These are phyloP conservation scores for Calonectria honghensis DNA, from an alignment of 2,329 filamentous ascomycete genomes.

Conservation along the genomic window DNA sequence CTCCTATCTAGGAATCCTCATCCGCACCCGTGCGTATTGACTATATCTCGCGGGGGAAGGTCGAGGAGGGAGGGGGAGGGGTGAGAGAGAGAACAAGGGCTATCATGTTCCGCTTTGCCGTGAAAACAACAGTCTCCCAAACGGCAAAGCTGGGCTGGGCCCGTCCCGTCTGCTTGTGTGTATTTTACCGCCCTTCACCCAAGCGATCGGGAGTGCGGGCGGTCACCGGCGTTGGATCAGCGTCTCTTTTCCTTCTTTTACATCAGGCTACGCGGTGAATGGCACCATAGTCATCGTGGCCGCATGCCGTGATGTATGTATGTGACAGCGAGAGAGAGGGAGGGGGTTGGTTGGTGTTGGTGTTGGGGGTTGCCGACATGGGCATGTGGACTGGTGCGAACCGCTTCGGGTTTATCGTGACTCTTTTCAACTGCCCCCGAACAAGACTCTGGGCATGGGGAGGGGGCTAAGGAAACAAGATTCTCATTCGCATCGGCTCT, in stretches of 20 bases:
- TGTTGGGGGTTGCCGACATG: background rate
- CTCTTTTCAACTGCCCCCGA: conserved; percentile 10
- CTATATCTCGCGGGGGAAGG: conserved; percentile 9
- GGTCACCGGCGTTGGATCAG: conserved; percentile 17
- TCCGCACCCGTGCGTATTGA: background rate
- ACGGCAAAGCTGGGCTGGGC: background rate
- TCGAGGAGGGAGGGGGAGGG: background rate
- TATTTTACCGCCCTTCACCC: conserved; percentile 26
- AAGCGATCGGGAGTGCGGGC: conserved; percentile 19
- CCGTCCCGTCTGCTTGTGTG: background rate
- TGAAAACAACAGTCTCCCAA: background rate
- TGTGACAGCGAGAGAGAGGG: conserved; percentile 17
- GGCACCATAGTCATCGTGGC: conserved; percentile 18
- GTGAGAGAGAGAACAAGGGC: background rate
- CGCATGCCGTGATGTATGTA: conserved; percentile 31
- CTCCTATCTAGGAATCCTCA: conserved; percentile 15
- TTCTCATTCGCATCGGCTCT: conserved; percentile 23
- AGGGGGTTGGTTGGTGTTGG: background rate
- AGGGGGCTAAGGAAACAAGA: conserved; percentile 14
- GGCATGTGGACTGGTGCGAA: conserved; percentile 14
- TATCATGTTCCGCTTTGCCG: conserved; percentile 20
- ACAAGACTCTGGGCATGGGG: background rate
- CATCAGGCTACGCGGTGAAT: conserved; percentile 16
- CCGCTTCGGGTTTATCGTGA: conserved; percentile 21
- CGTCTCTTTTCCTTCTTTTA: background rate